Base-by-base conservation (phyloP, 352 stramenopile species). In the Phytophthora litchii region DNA sequence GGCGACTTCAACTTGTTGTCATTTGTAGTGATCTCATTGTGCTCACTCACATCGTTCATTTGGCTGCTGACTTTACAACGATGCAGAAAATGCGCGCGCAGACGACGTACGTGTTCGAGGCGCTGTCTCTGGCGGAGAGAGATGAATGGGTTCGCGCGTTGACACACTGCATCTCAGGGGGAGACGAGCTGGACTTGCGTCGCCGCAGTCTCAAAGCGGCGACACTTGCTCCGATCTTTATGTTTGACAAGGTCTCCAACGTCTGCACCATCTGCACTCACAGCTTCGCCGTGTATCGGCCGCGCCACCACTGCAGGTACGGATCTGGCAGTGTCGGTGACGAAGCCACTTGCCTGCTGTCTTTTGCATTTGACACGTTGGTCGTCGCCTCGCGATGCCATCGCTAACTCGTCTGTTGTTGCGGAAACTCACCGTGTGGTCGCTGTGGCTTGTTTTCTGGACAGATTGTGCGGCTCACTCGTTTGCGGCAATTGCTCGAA, bases 191-290 rank as follows among this genome's bases (percentile, higher is more conserved):
- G 40, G 81, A 85, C 42, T 68, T 93, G 67, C 77, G 80, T 7
- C 81, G 86, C 20, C 70, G 75, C 3, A 89, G 80, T 40, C 68
- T 95, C 60, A 89, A 88, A 59, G 82, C 77, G 59, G 76, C 86
- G 48, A 84, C 76, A 32, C 69, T 91, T 40, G 86, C 86, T 14
- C 83, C 86, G n/a, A 88, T 95, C 64, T 88, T 92, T 59, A 90
- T 94, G 74, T 94, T 92, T 47, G 78, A 92, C 74, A 91, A 91
- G 60, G 72, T 91, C 47, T 94, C 85, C 35, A 92, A 88, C 53
- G 83, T 91, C 13, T 95, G 86, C 64, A 93, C 83, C 46, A 88
- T 94, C 41, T 95, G 86, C 60, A 78, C 71, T 35, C 82, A 92
- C 52, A 89, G 74, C 44, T 95, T 95, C 54, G 80, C 84, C 0